Evolutionary conservation across 306 rosid species (phyloP).

Genomic region (Rosa multiflora): DNA sequence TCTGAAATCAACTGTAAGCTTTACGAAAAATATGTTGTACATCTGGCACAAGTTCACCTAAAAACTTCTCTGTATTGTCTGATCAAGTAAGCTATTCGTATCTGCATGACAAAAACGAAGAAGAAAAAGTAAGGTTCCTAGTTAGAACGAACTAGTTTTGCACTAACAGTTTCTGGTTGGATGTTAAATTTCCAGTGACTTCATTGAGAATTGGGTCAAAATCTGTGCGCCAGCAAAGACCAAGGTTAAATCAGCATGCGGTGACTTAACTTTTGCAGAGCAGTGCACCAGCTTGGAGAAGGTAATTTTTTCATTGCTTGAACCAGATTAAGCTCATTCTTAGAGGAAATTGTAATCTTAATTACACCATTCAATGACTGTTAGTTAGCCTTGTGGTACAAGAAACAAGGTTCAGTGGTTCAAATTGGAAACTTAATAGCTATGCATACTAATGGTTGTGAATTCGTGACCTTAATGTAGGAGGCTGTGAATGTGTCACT

Average conservation of each 20-base stretch:
- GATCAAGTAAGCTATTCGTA: neutral
- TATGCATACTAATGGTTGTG: neutral
- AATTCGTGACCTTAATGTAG: conserved; percentile 37
- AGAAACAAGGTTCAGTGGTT: neutral
- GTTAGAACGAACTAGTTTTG: neutral
- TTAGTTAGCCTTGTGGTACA: neutral
- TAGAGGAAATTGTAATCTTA: neutral
- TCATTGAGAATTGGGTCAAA: conserved; percentile 92
- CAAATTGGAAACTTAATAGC: neutral
- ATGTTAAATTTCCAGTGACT: conserved; percentile 52
- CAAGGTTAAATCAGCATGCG: conserved; percentile 44
- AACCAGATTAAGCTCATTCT: neutral
- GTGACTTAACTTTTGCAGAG: conserved; percentile 47
- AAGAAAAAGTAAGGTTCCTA: neutral
- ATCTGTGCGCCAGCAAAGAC: conserved; percentile 69
- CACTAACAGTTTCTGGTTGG: neutral
- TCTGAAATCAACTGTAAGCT: neutral
- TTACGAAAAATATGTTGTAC: neutral
- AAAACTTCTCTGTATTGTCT: neutral
- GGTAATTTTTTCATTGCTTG: conserved; percentile 31
- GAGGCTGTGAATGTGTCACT: conserved; percentile 97
- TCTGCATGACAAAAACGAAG: too few relatives aligned
- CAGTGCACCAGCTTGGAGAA: conserved; percentile 85
- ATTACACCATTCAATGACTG: neutral
- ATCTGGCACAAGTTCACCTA: neutral